Percentiles rank a stretch among this genome's conserved stretches.
These are phyloP conservation scores for Pythium folliculosum DNA, from an alignment of 352 stramenopile species.

Conservation along the genomic window DNA sequence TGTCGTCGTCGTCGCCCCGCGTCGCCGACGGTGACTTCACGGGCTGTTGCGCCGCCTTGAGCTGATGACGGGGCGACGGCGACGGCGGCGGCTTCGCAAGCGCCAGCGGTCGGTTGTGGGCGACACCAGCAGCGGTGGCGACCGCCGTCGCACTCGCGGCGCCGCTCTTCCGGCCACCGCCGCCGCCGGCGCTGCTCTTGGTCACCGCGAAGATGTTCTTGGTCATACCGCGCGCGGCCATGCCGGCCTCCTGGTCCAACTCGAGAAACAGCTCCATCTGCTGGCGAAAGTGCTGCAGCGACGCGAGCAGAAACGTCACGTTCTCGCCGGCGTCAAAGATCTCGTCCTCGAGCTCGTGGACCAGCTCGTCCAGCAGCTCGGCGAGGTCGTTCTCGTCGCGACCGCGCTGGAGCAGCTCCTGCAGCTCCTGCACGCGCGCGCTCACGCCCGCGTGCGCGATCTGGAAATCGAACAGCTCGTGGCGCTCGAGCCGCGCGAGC, in stretches of 20 bases:
- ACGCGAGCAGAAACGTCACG: slow-evolving; percentile 55
- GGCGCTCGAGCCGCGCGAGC: slow-evolving; percentile 37
- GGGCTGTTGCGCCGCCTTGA: not conserved
- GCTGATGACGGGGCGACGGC: not conserved
- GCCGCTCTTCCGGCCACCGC: not conserved
- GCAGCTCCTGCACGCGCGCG: slow-evolving; percentile 44
- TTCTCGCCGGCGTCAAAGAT: slow-evolving; percentile 39
- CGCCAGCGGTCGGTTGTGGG: not conserved
- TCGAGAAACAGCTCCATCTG: slow-evolving; percentile 67
- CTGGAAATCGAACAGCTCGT: slow-evolving; percentile 75
- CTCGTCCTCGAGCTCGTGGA: slow-evolving; percentile 56
- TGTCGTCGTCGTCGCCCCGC: slow-evolving; percentile 42
- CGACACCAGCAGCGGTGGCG: slow-evolving; percentile 1
- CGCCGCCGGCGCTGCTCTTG: slow-evolving; percentile 5
- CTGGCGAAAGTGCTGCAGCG: slow-evolving; percentile 62
- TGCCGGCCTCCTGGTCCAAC: slow-evolving; percentile 36
- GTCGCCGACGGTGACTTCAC: not conserved
- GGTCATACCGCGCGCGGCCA: slow-evolving; percentile 29
- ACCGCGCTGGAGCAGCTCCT: slow-evolving; percentile 48
- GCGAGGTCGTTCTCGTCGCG: slow-evolving; percentile 48
- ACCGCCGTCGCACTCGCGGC: not conserved
- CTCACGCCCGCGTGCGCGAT: slow-evolving; percentile 44
- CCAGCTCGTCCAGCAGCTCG: slow-evolving; percentile 48
- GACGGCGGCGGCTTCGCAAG: not conserved
- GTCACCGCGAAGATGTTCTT: slow-evolving; percentile 33